phyloP scores from a whole-genome alignment of 2,329 filamentous ascomycete species.

The Albophoma yamanashiensis region DNA sequence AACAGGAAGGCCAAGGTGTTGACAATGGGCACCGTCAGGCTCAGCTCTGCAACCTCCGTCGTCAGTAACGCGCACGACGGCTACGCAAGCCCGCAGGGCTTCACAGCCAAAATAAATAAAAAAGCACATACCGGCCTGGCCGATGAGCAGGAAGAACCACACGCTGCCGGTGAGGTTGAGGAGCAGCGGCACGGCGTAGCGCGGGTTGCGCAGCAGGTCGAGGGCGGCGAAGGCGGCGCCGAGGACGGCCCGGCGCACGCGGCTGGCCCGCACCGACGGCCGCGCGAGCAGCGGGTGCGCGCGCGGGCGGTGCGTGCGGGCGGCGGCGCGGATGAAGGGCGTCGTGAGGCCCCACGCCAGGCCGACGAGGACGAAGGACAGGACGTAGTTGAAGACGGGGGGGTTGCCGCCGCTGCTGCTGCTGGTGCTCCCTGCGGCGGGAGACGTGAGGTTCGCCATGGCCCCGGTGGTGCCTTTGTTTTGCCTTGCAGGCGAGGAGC shows the following conservation, averaged over 20 bases:
- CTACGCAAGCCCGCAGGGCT: too few relatives aligned
- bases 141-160: slow-evolving; percentile 94
- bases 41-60: slow-evolving; percentile 52
- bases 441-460: not conserved
- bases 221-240: slow-evolving; percentile 62
- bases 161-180: slow-evolving; percentile 87
- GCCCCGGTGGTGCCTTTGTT: not conserved
- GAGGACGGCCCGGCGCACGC: slow-evolving; percentile 51
- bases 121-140: slow-evolving; percentile 66
- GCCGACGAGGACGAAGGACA: slow-evolving; percentile 84
- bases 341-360: slow-evolving; percentile 90
- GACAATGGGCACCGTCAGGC: slow-evolving; percentile 86
- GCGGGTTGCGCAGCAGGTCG: slow-evolving; percentile 70
- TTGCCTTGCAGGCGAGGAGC: not conserved
- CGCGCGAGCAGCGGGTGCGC: slow-evolving; percentile 43
- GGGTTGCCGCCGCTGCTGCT: not conserved
- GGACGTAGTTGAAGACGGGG: slow-evolving; percentile 60
- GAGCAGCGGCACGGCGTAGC: slow-evolving; percentile 74
- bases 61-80: not conserved
- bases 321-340: slow-evolving; percentile 81
- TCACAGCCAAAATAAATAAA: too few relatives aligned
- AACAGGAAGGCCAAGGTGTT: slow-evolving; percentile 95
- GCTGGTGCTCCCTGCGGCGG: not conserved
- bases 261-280: slow-evolving; percentile 42
- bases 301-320: slow-evolving; percentile 60